Percentiles rank a stretch among this genome's conserved stretches.
Evolutionary conservation across 495 filamentous ascomycete genomes (phyloP).

Genomic region (Acidiella bohemica): DNA sequence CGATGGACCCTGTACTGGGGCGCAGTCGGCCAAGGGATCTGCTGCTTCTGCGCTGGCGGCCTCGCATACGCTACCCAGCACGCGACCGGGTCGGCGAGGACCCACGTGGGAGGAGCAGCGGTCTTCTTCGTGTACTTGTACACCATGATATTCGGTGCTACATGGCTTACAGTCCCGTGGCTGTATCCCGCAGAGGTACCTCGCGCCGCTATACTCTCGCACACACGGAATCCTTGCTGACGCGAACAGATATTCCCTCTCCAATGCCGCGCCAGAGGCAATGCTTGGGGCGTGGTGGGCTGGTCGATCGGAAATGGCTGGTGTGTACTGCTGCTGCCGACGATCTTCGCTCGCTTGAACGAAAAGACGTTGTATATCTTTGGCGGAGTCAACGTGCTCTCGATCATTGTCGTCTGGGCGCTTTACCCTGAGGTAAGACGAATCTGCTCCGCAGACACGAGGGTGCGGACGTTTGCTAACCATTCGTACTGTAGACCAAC

Average conservation of each 20-base stretch:
- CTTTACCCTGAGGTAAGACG: conserved; percentile 36
- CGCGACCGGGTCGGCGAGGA: conserved; percentile 27
- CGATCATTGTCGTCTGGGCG: conserved; percentile 26
- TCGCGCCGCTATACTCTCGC: too few relatives aligned
- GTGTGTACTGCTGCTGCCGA: conserved; percentile 24
- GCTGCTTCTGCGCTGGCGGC: conserved; percentile 46
- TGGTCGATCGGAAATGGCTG: conserved; percentile 43
- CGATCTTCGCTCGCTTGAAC: conserved; percentile 24
- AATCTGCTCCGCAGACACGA: not conserved
- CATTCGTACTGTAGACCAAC: conserved; percentile 33
- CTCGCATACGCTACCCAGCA: conserved; percentile 41
- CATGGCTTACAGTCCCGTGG: conserved; percentile 50
- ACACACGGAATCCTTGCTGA: too few relatives aligned
- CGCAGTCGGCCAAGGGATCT: conserved; percentile 46
- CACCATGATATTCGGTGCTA: conserved; percentile 54
- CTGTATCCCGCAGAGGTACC: conserved; percentile 8
- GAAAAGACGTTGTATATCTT: conserved; percentile 32
- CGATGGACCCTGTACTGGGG: conserved; percentile 59
- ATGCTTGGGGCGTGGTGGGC: conserved; percentile 62
- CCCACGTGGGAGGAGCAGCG: conserved; percentile 46
- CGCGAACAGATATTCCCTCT: conserved; percentile 48
- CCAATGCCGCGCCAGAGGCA: conserved; percentile 53
- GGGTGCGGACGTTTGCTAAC: too few relatives aligned
- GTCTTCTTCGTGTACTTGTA: conserved; percentile 58
- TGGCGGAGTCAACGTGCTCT: conserved; percentile 26